Evolutionary conservation across 192 early-diverging fungal species (phyloP).

Genomic region (Polychytrium aggregatum): DNA sequence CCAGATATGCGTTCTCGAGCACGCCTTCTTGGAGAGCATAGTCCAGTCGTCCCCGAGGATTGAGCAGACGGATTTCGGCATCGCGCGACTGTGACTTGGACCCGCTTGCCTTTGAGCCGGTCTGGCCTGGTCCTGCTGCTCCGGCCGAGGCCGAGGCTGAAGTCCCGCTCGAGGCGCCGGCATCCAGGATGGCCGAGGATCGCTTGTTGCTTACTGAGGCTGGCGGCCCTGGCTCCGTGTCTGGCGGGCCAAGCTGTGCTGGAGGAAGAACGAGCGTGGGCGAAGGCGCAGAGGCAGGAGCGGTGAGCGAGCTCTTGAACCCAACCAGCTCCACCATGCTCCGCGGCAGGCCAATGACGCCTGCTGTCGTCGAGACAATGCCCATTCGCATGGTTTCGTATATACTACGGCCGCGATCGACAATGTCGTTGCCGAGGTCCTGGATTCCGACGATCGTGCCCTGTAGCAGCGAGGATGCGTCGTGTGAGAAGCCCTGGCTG

Average conservation of each 20-base stretch:
- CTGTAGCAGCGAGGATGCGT: not conserved
- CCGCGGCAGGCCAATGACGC: too few species aligned
- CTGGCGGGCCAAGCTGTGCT: too few species aligned
- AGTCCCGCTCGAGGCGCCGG: not conserved
- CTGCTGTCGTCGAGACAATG: slow-evolving; percentile 36
- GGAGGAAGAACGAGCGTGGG: too few species aligned
- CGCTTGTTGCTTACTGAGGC: too few species aligned
- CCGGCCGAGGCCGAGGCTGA: not conserved
- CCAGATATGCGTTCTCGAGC: slow-evolving; percentile 59
- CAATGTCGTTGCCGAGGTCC: slow-evolving; percentile 57
- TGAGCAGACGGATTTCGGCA: slow-evolving; percentile 25
- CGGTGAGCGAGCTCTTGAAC: too few species aligned
- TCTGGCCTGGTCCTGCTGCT: not conserved
- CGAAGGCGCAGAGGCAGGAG: too few species aligned
- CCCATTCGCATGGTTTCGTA: slow-evolving; percentile 44
- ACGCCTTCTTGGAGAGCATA: slow-evolving; percentile 55
- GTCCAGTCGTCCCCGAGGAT: slow-evolving; percentile 50
- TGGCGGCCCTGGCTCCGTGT: too few species aligned
- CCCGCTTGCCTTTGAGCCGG: too few species aligned
- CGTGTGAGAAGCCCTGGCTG: too few species aligned
- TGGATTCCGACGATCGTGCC: slow-evolving; percentile 48
- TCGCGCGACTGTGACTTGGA: too few species aligned
- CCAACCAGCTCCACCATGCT: too few species aligned
- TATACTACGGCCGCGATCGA: slow-evolving; percentile 54
- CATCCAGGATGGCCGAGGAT: too few species aligned